These are phyloP conservation scores for Elongisporangium anandrum DNA, from an alignment of 352 stramenopile species.

Conservation along the genomic window DNA sequence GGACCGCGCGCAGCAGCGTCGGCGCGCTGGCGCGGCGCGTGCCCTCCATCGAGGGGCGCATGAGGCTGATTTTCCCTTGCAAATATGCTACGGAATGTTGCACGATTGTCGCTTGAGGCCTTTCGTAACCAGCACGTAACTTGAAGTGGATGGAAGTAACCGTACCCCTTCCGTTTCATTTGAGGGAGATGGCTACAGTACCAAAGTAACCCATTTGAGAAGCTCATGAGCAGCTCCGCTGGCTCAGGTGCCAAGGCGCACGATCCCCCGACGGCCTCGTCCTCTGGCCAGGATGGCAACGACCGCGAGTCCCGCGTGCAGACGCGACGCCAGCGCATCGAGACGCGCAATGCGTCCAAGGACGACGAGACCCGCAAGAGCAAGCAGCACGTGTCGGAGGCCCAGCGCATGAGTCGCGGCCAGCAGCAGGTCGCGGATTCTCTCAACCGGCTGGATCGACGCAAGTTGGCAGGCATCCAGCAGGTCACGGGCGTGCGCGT, in stretches of 20 bases:
- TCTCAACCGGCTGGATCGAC: constrained; percentile 69
- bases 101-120: background rate
- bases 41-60: background rate
- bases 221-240: background rate
- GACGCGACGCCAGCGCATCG: constrained; percentile 63
- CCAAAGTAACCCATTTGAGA: background rate
- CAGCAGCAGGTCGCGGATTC: constrained; percentile 76
- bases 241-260: background rate
- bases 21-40: background rate
- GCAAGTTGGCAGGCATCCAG: constrained; percentile 80
- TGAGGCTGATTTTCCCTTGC: background rate
- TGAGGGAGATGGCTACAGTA: background rate
- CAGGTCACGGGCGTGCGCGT: constrained; percentile 91
- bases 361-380: constrained; percentile 76
- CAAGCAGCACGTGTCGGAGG: constrained; percentile 54
- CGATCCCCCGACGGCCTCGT: background rate
- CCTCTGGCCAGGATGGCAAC: constrained; percentile 13
- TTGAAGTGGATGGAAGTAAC: background rate
- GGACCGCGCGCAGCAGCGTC: background rate
- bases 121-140: background rate
- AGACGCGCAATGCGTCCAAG: constrained; percentile 73
- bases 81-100: no score
- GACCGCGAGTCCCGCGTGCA: constrained; percentile 65
- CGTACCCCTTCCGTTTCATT: background rate
- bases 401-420: constrained; percentile 61